Base-by-base conservation (phyloP, 768 basidiomycete genomes). In the Trametes meyenii region DNA sequence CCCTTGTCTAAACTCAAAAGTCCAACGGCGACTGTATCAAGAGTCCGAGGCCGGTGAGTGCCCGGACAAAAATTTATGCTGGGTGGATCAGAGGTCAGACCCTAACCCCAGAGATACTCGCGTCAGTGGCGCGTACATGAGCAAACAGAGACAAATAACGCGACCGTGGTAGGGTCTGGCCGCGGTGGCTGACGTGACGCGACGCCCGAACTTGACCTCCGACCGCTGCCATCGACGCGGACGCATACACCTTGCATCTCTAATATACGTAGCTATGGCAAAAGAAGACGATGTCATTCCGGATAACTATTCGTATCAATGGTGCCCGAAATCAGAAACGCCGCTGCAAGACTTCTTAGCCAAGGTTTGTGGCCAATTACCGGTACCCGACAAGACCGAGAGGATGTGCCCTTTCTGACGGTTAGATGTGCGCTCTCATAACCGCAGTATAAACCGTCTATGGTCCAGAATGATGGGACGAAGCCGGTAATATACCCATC, bases 401-500 rank as follows among this genome's bases (percentile, higher is more conserved):
- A 5, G 13, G 45, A 39, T 10, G 48, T 19, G n/a, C 24, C 1
- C 21, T 10, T 39, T 21, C 35, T 38, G 26, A 51, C 50, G 11
- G 8, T 35, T 21, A 38, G 5, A 7, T 50, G 0, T 43, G 61
- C 60, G 33, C 64, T 58, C 40, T 19, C 29, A 10, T 17, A 48
- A 54, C 11, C 40, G n/a, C 62, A 90, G 88, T 89, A 84, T 64
- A 87, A 79, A 54, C 89, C 90, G 0, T 90, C 88, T 17, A 87
- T 90, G 88, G 85, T 90, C 11, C 84, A 88, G 65, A 83, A 91
- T 68, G 87, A 90, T 60, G 89, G 89, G 4, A 86, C 79, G 0
- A 90, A 89, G 71, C 88, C 88, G 44, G 89, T 90, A 57, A 17
- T 29, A 26, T 8, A 1, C n/a, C n/a, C 35, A 12, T 14, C 14